Evolutionary conservation across 2,329 filamentous ascomycete genomes (phyloP), one percentile per base, ranked within the genome.

Genomic region (Pseudogymnoascus sp.): DNA sequence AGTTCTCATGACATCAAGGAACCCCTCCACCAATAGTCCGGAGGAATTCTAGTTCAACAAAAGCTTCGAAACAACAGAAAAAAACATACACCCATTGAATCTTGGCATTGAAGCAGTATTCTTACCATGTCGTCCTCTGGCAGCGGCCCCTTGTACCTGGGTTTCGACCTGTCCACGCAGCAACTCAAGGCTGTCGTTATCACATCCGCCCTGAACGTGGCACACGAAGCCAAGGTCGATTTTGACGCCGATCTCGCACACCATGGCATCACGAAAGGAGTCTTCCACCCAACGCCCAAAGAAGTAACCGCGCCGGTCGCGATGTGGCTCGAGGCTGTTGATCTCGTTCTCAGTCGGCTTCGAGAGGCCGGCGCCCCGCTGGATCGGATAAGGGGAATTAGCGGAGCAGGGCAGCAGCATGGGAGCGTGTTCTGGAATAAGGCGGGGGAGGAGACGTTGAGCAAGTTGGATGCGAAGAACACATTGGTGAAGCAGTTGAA

Each of bases 151-250:
- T 79, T 96, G 65, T 96, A 96, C 73, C 81, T 96, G 71, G 94
- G 94, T 64, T 92, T 97, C 75, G 94, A 99, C 77, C 87, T 97
- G 64, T 97, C 92, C 45, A 97, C 94, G 63, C 94, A 97, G 76
- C 93, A 97, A 75, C 83, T 97, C 63, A 97, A 99, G 83, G 92
- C 91, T 86, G 75, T 97, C 67, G 88, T 94, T 60, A 89, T 97
- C 67, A 85, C 88, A 62, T 91, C 92, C 3, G 83, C 91, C 68
- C 85, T 97, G 66, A 88, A 89, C 69, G 88, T 94, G 60, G 79
- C 90, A 14, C 84, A 91, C 68, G 85, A 96, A 75, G 91, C 91
- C 71, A 96, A 95, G 74, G 92, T 96, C 74, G 92, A 96, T 76
- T 97, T 99, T 71, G 94, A 97, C 75, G 88, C 84, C 67, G 92